These are phyloP conservation scores for Boletus bicolor DNA, from an alignment of 768 basidiomycete genomes.

Conservation along the genomic window DNA sequence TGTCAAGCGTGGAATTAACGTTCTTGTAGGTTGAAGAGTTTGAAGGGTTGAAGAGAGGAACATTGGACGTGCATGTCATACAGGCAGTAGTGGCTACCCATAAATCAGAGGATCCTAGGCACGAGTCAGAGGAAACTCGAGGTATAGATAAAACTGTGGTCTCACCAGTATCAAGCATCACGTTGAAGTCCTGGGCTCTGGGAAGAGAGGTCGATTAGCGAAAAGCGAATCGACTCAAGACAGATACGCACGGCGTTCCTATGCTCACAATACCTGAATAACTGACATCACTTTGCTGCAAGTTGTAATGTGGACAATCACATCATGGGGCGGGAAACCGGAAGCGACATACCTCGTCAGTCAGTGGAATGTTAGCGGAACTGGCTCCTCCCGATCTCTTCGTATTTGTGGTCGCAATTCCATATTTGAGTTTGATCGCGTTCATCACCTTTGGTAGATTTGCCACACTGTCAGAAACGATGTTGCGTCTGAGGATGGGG, in stretches of 20 bases:
- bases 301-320: not conserved
- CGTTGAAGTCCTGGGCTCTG: slow-evolving; percentile 65
- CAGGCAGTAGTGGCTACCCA: slow-evolving; percentile 69
- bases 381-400: slow-evolving; percentile 33
- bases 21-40: slow-evolving; percentile 38
- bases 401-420: slow-evolving; percentile 15
- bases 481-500: slow-evolving; percentile 34
- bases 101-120: slow-evolving; percentile 59
- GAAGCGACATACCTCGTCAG: slow-evolving; percentile 45
- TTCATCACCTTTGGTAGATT: slow-evolving; percentile 38
- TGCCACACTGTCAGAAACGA: slow-evolving; percentile 24
- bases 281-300: slow-evolving; percentile 48
- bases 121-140: not conserved
- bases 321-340: not conserved
- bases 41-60: slow-evolving; percentile 42
- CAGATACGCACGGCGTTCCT: slow-evolving; percentile 56
- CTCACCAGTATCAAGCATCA: slow-evolving; percentile 80
- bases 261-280: slow-evolving; percentile 53
- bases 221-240: not conserved
- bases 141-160: not conserved
- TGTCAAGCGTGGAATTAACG: slow-evolving; percentile 27
- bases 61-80: slow-evolving; percentile 34
- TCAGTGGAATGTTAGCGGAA: not conserved
- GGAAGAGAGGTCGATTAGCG: not conserved
- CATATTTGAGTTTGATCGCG: slow-evolving; percentile 47